Base-by-base conservation (phyloP, 2,329 filamentous ascomycete species). In the Neofusicoccum sp. region DNA sequence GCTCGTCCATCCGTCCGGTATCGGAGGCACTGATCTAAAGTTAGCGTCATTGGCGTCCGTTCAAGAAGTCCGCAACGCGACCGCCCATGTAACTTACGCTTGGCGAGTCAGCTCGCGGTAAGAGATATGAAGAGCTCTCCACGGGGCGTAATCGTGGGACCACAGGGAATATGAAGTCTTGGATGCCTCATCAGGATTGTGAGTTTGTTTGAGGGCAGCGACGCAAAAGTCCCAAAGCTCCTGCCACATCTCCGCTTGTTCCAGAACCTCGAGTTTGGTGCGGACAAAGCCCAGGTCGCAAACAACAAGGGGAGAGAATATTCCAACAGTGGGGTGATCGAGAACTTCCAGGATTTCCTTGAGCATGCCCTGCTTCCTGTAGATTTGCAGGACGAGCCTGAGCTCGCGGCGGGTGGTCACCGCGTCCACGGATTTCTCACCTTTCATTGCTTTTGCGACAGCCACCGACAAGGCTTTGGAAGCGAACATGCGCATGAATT, bases 341-440 rank as follows among this genome's bases (percentile, higher is more conserved):
- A 63, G 61, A 8, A 63, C 45, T 11, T 63, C 61, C 44, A 63
- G 36, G 5, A 59, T 39, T 7, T 63, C 61, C 14, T 63, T 63
- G 11, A 43, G 45, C 34, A 50, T 56, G 11, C 41, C 48, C 28
- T 63, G 61, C 61, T 63, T 63, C 33, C 41, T 22, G 37, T 63
- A 63, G n/a, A 63, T 50, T 16, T 63, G 61, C 37, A 59, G 45
- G 7, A 63, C 44, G 5, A 63, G 54, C 7, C 61, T 52, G n/a
- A 63, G 61, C 37, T 63, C 61, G 34, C 61, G 52, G 44, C 52
- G 54, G 43, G 61, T 59, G 6, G 61, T 63, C 3, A 63, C 54
- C 5, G 61, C 52, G 11, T 63, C 61, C 9, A 50, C 54, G 6
- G 61, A 48, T 37, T 59, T 63, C 6, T 63, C 61, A 44, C 52